These are phyloP conservation scores for Carex myosuroides DNA, from an alignment of 176 grass and related monocot genomes.

Conservation along the genomic window DNA sequence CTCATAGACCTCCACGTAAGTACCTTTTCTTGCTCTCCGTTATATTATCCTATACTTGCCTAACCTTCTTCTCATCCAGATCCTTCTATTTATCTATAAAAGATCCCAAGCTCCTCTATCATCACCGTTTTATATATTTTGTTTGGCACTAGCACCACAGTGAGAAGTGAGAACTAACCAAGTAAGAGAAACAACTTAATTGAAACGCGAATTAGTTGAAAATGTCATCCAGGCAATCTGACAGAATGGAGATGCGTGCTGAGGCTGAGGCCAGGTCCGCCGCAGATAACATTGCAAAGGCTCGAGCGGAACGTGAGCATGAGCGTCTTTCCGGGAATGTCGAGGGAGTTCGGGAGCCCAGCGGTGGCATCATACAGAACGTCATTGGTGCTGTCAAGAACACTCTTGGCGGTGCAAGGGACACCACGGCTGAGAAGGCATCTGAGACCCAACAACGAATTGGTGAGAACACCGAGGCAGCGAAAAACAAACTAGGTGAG, in stretches of 20 bases:
- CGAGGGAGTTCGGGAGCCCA: neutral
- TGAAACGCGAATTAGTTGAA: neutral
- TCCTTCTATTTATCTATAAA: neutral
- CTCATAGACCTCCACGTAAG: constrained; percentile 20
- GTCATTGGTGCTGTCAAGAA: constrained; percentile 33
- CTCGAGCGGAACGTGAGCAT: constrained; percentile 18
- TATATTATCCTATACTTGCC: neutral
- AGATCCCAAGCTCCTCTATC: neutral
- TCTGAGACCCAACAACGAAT: constrained; percentile 40
- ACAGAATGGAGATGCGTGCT: constrained; percentile 36
- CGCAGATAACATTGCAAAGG: constrained; percentile 47
- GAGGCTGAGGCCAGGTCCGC: constrained; percentile 35
- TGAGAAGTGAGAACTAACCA: neutral
- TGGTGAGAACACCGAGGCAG: constrained; percentile 30
- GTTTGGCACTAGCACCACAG: neutral
- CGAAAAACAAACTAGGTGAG: constrained; percentile 44
- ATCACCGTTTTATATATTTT: neutral
- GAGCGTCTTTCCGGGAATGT: neutral
- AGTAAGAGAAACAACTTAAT: neutral
- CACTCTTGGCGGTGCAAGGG: constrained; percentile 46
- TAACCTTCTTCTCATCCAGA: neutral
- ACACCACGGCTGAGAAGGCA: constrained; percentile 35
- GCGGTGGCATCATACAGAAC: constrained; percentile 49
- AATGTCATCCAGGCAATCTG: constrained; percentile 32
- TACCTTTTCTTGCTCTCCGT: neutral